Base-by-base conservation (phyloP, 768 basidiomycete species). In the Leccinum variicolor region DNA sequence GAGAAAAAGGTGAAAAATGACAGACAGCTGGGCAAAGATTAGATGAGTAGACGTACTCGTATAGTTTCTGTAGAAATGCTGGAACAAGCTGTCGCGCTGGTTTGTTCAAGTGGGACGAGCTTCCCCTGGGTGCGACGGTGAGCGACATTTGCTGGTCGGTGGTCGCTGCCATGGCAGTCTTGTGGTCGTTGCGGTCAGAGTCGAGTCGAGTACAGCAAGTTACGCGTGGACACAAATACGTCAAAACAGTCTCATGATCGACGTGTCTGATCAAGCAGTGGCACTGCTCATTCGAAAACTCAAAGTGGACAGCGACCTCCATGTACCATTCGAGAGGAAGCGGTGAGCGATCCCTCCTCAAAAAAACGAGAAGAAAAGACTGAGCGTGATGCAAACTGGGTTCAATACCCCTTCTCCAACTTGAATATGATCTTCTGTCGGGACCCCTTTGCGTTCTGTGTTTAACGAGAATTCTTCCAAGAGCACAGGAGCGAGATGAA, bases 11-110 rank as follows among this genome's bases (percentile, higher is more conserved):
- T 48, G 9, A 51, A 25, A 33, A 33, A 64, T 60, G 52, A 56
- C 15, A 41, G 58, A 26, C 52, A 31, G 50, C 50, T 53, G 19
- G 49, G 25, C 54, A 47, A 49, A 55, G 63, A 60, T 59, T 53
- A 59, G 61, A 61, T 48, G 55, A 28, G 21, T n/a, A 11, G 11
- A 43, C 41, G 41, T 19, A 43, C 41, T 89, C 89, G 74, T 88
- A 95, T 33, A 98, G 81, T 74, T 98, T 98, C 74, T 94, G 92
- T 14, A 97, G 79, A 69, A 97, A 97, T 0, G 90, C 89, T 3
- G 94, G 93, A 1, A 89, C 82, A 34, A 80, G 70, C 56, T 79
- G 77, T 57, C 77, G 74, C 15, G 78, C 76, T n/a, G 76, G 74
- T 70, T 72, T 79, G 71, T 73, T 79, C 34, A 80, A 43, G 19